Conservation (phyloP, 140 eudicot genomes). For the Cichorium intybus region DNA sequence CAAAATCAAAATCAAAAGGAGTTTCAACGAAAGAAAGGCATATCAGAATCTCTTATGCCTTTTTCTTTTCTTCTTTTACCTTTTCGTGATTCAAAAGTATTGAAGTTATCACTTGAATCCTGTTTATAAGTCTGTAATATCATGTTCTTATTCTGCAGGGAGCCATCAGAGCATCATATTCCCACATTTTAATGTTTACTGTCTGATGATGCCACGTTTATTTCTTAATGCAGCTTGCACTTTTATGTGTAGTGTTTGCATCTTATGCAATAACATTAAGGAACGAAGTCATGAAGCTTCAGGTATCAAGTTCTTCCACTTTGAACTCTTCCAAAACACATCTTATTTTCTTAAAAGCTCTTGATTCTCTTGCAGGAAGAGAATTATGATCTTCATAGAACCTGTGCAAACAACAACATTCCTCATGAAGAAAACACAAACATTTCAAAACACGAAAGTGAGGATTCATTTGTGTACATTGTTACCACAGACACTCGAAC, state of each 20-base stretch:
- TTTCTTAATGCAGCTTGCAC: conserved; percentile 52
- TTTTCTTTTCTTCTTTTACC: not conserved
- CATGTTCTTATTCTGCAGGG: conserved; percentile 7
- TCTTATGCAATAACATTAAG: conserved; percentile 50
- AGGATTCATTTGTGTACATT: conserved; percentile 29
- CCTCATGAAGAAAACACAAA: conserved; percentile 22
- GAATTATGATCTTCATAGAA: conserved; percentile 39
- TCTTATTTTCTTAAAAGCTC: conserved; percentile 7
- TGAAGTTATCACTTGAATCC: not conserved
- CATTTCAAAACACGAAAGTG: conserved; percentile 36
- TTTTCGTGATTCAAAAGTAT: not conserved
- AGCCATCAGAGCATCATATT: conserved; percentile 5
- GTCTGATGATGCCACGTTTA: conserved; percentile 13
- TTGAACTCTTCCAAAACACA: not conserved
- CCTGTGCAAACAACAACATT: conserved; percentile 32
- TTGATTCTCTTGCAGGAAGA: conserved; percentile 68
- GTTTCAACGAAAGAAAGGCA: not conserved
- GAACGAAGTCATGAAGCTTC: conserved; percentile 60
- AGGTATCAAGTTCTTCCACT: conserved; percentile 43
- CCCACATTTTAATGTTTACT: conserved; percentile 18
- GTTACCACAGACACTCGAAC: conserved; percentile 55
- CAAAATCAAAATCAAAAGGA: not conserved
- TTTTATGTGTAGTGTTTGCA: conserved; percentile 40
- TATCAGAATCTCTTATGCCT: not conserved
- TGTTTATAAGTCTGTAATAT: conserved; percentile 8